Conservation (phyloP, 345 rosid genomes). For the Pseudoturritis turrita region DNA sequence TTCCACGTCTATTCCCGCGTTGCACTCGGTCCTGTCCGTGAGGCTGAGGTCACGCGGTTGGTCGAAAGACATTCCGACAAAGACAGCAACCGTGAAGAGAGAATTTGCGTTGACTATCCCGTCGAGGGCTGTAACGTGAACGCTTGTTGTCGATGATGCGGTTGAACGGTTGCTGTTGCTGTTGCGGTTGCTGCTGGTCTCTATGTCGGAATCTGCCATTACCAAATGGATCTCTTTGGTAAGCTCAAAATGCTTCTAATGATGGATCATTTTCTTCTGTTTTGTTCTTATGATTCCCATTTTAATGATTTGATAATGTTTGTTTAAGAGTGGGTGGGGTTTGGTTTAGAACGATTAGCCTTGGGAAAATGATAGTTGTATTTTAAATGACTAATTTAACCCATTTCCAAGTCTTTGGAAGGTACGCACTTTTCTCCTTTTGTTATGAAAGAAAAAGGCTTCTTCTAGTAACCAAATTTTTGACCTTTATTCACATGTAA, state of each 20-base stretch:
- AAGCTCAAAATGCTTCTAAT: not conserved
- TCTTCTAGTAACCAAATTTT: not conserved
- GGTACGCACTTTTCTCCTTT: constrained; percentile 18
- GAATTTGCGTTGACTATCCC: constrained; percentile 28
- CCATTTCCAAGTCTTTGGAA: constrained; percentile 5
- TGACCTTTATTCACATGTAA: constrained; percentile 4
- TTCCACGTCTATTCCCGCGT: constrained; percentile 26
- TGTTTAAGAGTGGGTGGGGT: constrained; percentile 26
- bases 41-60: constrained; percentile 23
- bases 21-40: constrained; percentile 17
- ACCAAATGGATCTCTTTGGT: not conserved
- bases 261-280: constrained; percentile 4
- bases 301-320: constrained; percentile 1
- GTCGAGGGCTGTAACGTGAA: constrained; percentile 31
- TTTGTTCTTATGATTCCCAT: not conserved
- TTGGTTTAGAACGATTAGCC: constrained; percentile 23
- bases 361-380: constrained; percentile 1
- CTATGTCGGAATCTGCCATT: constrained; percentile 31
- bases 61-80: constrained; percentile 24
- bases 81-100: constrained; percentile 33
- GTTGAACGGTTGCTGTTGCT: not conserved
- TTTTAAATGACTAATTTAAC: not conserved
- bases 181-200: constrained; percentile 4
- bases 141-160: constrained; percentile 17
- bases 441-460: not conserved